Base-by-base conservation (phyloP, 306 rosid species). In the Abrus pulchellus region DNA sequence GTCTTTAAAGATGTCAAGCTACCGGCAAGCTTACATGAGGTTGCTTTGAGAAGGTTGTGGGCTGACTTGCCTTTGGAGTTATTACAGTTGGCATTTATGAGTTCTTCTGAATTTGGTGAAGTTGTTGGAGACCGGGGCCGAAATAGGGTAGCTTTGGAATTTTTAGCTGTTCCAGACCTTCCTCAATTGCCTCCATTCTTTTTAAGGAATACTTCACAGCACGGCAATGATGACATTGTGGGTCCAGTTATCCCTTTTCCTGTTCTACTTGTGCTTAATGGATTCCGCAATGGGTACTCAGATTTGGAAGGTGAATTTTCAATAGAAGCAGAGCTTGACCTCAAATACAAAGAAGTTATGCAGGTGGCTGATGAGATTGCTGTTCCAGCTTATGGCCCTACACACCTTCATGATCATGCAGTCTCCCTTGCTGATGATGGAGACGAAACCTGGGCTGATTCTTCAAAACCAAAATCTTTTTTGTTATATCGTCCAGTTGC, bases 211-310 rank as follows among this genome's bases (percentile, higher is more conserved):
- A 82, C 91, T 9, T 85, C 85, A 28, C 62, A 56, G 62, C 86
- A 86, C 82, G 65, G 84, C 82, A 86, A 80, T 73, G 87, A 87
- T 53, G 85, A 61, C 72, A 80, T 90, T 43, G 90, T 90, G 28
- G 94, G 97, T 86, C 97, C 97, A 54, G 77, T 86, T 63, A 86
- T 89, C 82, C 97, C 94, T 64, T 87, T 92, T 63, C 92, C 94
- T 66, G 49, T 86, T 78, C 80, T 90, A 56, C 87, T 86, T 13
- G 74, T 74, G 28, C 77, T 92, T 74, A 86, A 90, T 69, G 93
- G 90, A 80, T 75, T 75, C 79, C 72, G 53, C 43, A 79, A 82
- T 78, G 92, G 89, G 27, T 40, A 47, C 77, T 84, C 82, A 43
- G 69, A 76, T 34, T 68, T 74, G 11, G 86, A 81, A 33, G 81